Percentiles rank a stretch among this genome's conserved stretches.
Conservation (phyloP, 441 rosid species). For the Geranium incanum region DNA sequence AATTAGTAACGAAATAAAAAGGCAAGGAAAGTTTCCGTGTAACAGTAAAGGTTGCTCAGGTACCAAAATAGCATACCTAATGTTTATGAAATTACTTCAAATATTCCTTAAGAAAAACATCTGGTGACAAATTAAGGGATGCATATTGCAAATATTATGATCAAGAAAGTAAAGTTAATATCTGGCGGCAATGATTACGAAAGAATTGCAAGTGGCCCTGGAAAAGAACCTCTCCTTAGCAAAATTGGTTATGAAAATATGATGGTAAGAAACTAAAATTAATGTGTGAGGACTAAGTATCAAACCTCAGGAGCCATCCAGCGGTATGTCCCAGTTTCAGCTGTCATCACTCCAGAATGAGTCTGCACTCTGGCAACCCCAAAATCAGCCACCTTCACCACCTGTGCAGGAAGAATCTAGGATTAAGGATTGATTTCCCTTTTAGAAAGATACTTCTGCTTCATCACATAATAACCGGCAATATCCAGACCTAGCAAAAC, state of each 20-base stretch:
- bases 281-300: constrained; percentile 15
- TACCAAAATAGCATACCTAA: constrained; percentile 2
- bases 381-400: constrained; percentile 72
- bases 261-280: constrained; percentile 5
- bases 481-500: no score
- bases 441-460: no score
- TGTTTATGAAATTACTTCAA: neutral
- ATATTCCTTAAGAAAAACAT: neutral
- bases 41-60: neutral
- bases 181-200: neutral
- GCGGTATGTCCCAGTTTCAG: constrained; percentile 77
- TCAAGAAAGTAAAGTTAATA: neutral
- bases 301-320: constrained; percentile 80
- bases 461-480: no score
- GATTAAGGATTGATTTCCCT: constrained; percentile 7
- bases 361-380: constrained; percentile 72
- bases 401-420: constrained; percentile 30
- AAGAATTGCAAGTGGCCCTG: neutral
- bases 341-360: constrained; percentile 68
- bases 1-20: neutral
- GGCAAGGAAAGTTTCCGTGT: neutral
- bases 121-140: no score
- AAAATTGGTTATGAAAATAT: constrained; percentile 14
- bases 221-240: neutral
- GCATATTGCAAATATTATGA: neutral